Conservation (phyloP, 192 early-diverging fungal genomes). For the Geranomyces variabilis region DNA sequence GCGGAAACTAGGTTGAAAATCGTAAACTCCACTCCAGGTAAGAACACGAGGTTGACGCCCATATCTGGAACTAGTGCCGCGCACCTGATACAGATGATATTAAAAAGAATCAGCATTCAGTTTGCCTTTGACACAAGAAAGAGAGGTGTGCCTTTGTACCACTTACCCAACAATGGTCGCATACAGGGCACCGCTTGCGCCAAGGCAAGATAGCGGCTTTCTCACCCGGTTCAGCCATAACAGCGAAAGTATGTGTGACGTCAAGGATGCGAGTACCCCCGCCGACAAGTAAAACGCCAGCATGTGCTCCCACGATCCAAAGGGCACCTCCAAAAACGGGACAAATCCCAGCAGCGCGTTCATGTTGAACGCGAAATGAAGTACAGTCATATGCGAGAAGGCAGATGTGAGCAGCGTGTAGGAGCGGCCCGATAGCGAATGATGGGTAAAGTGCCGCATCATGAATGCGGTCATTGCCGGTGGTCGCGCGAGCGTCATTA, state of each 20-base stretch:
- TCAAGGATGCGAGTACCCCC: conserved; percentile 66
- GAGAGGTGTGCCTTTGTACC: not conserved
- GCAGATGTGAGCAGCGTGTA: conserved; percentile 78
- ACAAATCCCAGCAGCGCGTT: conserved; percentile 62
- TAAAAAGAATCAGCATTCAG: not conserved
- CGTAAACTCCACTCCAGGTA: conserved; percentile 54
- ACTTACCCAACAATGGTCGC: conserved; percentile 62
- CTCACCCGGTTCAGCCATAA: conserved; percentile 41
- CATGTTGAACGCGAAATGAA: conserved; percentile 84
- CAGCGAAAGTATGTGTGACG: conserved; percentile 60
- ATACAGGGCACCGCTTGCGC: conserved; percentile 84
- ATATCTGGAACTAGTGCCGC: conserved; percentile 28
- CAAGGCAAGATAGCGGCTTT: conserved; percentile 67
- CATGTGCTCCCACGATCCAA: conserved; percentile 26
- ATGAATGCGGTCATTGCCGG: conserved; percentile 69
- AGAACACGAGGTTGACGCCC: conserved; percentile 37
- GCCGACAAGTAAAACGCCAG: conserved; percentile 79
- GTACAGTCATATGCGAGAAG: conserved; percentile 74
- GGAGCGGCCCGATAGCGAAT: conserved; percentile 66
- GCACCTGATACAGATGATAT: conserved; percentile 7
- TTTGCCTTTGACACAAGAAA: no score
- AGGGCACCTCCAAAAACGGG: conserved; percentile 23
- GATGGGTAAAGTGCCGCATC: conserved; percentile 75
- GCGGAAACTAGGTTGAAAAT: conserved; percentile 68
- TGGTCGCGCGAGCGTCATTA: no score